Base-by-base conservation (phyloP, 192 early-diverging fungal genomes). In the Oehlia diaphana region DNA sequence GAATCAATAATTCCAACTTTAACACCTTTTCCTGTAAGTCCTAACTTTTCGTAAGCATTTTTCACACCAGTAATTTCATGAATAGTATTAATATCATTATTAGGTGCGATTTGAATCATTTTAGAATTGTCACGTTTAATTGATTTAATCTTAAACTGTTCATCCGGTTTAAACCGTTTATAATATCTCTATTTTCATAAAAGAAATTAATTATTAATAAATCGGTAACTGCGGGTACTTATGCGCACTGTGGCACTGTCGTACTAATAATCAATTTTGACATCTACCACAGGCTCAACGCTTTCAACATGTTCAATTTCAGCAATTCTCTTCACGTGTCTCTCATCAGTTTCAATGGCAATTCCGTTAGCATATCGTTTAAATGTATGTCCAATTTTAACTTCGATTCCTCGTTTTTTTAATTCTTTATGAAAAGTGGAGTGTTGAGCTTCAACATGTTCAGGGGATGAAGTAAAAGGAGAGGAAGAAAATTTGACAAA, bases 1-100 rank as follows among this genome's bases (percentile, higher is more conserved):
- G 86, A 88, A 83, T 94, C 93, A 39, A 94, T 77, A 72, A 94
- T 81, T 72, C 91, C 92, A 63, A 94, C 87, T 50, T 86, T 87
- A 72, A 94, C 74, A 16, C 91, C 92, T 79, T 88, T 87, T 21
- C 93, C 93, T 9, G 82, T 83, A 67, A 91, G 79, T 13, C 86
- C 86, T 63, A 90, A 82, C 5, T 86, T 77, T 9, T 81, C 74
- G 14, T 87, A 88, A 9, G 86, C 86, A 62, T 62, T 66, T 37
- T 83, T 75, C 1, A 92, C 89, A 8, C 89, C 89, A 12, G 89
- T 90, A 78, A 83, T 72, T 8, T 82, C 78, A 68, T 92, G 90
- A 47, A 81, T 50, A 1, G 79, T 67, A 33, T 79, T 82, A 37
- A 82, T 33, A 23, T 78, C 67, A 39, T 35, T 39, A 16, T 39